Percentiles rank a stretch among this genome's conserved stretches.
phyloP scores from a whole-genome alignment of 2,329 filamentous ascomycete genomes.

The Tolypocladium sp. region DNA sequence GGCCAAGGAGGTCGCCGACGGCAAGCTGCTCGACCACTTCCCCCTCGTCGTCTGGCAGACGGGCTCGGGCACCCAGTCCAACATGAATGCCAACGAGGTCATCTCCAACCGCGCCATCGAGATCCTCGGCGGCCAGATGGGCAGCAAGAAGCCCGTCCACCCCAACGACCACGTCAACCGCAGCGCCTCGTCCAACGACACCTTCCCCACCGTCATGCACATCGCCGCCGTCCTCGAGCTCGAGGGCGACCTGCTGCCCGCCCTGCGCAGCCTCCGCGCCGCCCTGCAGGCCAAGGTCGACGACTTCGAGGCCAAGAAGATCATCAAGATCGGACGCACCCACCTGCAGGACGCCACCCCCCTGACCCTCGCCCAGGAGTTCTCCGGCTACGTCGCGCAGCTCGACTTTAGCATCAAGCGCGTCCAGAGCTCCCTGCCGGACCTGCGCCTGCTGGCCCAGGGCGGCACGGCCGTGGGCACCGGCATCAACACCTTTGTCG shows the following conservation, averaged over 20 bases:
- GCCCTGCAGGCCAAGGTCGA: constrained; percentile 84
- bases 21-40: constrained; percentile 95
- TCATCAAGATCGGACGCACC: constrained; percentile 98
- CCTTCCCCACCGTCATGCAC: constrained; percentile 99
- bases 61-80: constrained; percentile 95
- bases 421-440: constrained; percentile 72
- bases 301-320: constrained; percentile 72
- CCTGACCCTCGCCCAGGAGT: constrained; percentile 91
- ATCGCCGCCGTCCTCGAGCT: constrained; percentile 94
- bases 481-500: constrained; percentile 93
- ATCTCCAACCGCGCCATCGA: constrained; percentile 99
- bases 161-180: constrained; percentile 99
- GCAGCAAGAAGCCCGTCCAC: constrained; percentile 96
- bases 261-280: constrained; percentile 70
- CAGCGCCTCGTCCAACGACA: constrained; percentile 97
- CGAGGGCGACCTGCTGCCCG: constrained; percentile 74
- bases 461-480: constrained; percentile 96
- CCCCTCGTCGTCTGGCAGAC: constrained; percentile 99
- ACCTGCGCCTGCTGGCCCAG: constrained; percentile 81
- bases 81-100: constrained; percentile 99
- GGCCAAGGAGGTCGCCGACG: constrained; percentile 81
- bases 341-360: constrained; percentile 97
- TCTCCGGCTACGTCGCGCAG: constrained; percentile 94
- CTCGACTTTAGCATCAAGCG: constrained; percentile 85
- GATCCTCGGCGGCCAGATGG: constrained; percentile 89